phyloP scores from a whole-genome alignment of 805 yeast genomes.

The Danielozyma ontarioensis region DNA sequence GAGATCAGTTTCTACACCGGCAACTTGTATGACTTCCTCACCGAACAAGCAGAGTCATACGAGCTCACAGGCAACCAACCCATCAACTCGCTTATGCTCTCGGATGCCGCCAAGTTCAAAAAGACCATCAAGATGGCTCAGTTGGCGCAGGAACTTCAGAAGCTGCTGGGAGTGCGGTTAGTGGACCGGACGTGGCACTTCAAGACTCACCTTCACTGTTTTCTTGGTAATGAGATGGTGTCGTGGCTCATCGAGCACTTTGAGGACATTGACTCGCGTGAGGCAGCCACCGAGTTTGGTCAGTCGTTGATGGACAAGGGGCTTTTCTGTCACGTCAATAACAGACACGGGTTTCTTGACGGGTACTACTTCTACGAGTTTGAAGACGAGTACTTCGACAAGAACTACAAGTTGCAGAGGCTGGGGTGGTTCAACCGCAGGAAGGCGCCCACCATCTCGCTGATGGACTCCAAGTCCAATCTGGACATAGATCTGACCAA shows the following conservation, averaged over 20 bases:
- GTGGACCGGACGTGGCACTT: constrained; percentile 90
- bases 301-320: constrained; percentile 69
- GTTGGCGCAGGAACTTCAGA: constrained; percentile 63
- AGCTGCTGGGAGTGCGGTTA: constrained; percentile 51
- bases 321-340: constrained; percentile 74
- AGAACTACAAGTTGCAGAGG: constrained; percentile 16
- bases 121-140: constrained; percentile 46
- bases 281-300: constrained; percentile 79
- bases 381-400: constrained; percentile 47
- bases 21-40: constrained; percentile 61
- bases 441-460: neutral
- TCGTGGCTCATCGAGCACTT: constrained; percentile 79
- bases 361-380: constrained; percentile 89
- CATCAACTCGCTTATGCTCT: constrained; percentile 22
- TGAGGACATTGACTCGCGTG: constrained; percentile 74
- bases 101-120: constrained; percentile 36
- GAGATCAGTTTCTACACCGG: constrained; percentile 89
- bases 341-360: constrained; percentile 78
- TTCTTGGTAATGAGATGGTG: constrained; percentile 81
- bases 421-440: constrained; percentile 1
- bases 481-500: neutral
- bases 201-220: constrained; percentile 69
- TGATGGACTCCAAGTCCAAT: constrained; percentile 1
- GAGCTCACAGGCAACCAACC: constrained; percentile 33
- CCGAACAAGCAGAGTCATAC: constrained; percentile 39